Evolutionary conservation across 2,329 filamentous ascomycete genomes (phyloP), one percentile per base, ranked within the genome.

Genomic region (Daldinia sp.): DNA sequence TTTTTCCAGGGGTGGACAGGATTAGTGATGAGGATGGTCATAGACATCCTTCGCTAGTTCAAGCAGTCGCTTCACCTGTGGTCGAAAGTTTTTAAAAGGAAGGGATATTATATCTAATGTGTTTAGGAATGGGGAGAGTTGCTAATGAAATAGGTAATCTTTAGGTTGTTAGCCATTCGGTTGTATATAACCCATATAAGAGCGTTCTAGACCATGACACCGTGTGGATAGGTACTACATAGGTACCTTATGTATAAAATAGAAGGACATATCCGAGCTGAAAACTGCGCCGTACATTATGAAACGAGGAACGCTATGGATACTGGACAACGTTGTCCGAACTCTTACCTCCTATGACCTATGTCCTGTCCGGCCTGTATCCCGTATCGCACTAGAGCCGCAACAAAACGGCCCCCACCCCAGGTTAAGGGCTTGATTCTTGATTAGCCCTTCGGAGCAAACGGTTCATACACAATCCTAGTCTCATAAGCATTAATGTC

Each of bases 1-100:
- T 68, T 21, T 73, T 56, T 35, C 71, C 71, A 0, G 72, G 71
- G 1, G 32, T 73, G 11, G 65, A 70, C 35, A 70, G 62, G 45
- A 53, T 73, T n/a, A 66, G 64, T 27, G 68, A 72, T 15, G 66
- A 70, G 29, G 64, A 68, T 11, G 70, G 72, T 1, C 57, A 54
- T 41, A 62, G 61, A 29, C 68, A 61, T 29, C 37, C 58, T 27
- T 19, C 57, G 10, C 66, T 67, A 1, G 11, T 39, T n/a, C 63
- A 66, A 32, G 25, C 56, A 6, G 39, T 73, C 15, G 61, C 59
- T 11, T 48, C 53, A 3, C 70, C 71, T 2, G 47, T 69, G 1
- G 41, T 67, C 25, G 67, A 68, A 50, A 53, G 29, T n/a, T 50
- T 68, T 47, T 69, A 43, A 57, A 10, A n/a, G 35, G 34, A n/a